These are phyloP conservation scores for Cyberlindnera euphorbiiphila DNA, from an alignment of 805 yeast genomes.

Conservation along the genomic window DNA sequence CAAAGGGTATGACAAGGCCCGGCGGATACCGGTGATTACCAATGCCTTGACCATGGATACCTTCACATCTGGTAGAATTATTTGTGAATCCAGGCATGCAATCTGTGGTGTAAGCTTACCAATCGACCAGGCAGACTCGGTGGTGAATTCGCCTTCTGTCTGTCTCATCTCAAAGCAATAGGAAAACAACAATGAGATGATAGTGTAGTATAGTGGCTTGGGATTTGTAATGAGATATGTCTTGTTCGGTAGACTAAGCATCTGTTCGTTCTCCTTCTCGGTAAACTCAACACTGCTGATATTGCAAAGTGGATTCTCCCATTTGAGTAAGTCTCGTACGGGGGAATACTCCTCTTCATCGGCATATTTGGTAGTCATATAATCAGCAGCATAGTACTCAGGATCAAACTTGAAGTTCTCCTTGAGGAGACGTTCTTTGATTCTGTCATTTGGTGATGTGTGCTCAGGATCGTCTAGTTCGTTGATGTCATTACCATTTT, in stretches of 20 bases:
- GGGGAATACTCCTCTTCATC: slow-evolving; percentile 46
- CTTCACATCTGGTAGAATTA: slow-evolving; percentile 32
- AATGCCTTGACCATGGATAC: slow-evolving; percentile 43
- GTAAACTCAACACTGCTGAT: slow-evolving; percentile 39
- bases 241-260: slow-evolving; percentile 66
- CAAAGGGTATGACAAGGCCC: slow-evolving; percentile 77
- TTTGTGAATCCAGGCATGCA: slow-evolving; percentile 60
- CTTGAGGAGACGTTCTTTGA: slow-evolving; percentile 59
- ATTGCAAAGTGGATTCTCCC: slow-evolving; percentile 46
- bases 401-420: slow-evolving; percentile 80
- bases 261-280: slow-evolving; percentile 56
- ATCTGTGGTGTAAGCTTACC: slow-evolving; percentile 84
- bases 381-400: slow-evolving; percentile 85
- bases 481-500: slow-evolving; percentile 88
- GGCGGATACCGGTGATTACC: slow-evolving; percentile 58
- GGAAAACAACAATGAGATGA: slow-evolving; percentile 67
- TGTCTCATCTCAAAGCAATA: slow-evolving; percentile 73
- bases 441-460: slow-evolving; percentile 52
- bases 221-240: slow-evolving; percentile 52
- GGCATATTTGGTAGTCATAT: slow-evolving; percentile 52
- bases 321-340: slow-evolving; percentile 43
- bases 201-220: slow-evolving; percentile 55
- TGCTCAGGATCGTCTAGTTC: slow-evolving; percentile 81
- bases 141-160: slow-evolving; percentile 64
- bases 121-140: slow-evolving; percentile 92